Base-by-base conservation (phyloP, 495 filamentous ascomycete genomes). In the Trypethelium eluteriae region DNA sequence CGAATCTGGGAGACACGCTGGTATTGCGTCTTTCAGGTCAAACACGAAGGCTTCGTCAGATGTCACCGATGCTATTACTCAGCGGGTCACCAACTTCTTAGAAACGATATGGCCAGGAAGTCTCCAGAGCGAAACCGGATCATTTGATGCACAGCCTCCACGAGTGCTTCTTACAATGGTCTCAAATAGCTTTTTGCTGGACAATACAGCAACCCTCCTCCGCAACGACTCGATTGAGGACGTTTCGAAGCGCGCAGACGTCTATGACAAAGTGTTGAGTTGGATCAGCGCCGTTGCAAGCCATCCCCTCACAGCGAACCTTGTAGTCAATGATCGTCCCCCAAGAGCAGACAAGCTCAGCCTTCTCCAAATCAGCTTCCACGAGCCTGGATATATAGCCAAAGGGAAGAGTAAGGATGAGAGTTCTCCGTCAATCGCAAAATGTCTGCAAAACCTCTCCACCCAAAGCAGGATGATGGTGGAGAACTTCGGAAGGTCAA, bases 201-300 rank as follows among this genome's bases (percentile, higher is more conserved):
- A 75, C 47, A 64, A 65, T 16, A 66, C 63, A 6, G 76, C 73
- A 1, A 69, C 74, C 18, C 68, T 77, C 4, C 64, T 78, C 7
- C 69, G 73, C 3, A 78, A 76, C 44, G 76, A 75, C 44, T 75
- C 73, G 6, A 49, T 78, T 25, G 72, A 75, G 46, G 74, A 78
- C 61, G 72, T 71, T n/a, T 66, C 69, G 18, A 73, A 66, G 38
- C 70, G 75, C 35, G 62, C 53, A 39, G 63, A 62, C 2, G 66
- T 76, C 4, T 78, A 77, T 63, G 64, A 73, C 36, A 67, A 44
- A 2, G 34, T 74, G 5, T 66, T 78, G 2, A 64, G 68, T 61
- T 71, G 75, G 62, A 62, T 77, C 1, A 38, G 67, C 2, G 39
- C 64, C 3, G 59, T 77, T 3, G 66, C 61, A 18, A 39, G 18